phyloP scores from a whole-genome alignment of 2,329 filamentous ascomycete species.

The Taxawa tesnikishii region DNA sequence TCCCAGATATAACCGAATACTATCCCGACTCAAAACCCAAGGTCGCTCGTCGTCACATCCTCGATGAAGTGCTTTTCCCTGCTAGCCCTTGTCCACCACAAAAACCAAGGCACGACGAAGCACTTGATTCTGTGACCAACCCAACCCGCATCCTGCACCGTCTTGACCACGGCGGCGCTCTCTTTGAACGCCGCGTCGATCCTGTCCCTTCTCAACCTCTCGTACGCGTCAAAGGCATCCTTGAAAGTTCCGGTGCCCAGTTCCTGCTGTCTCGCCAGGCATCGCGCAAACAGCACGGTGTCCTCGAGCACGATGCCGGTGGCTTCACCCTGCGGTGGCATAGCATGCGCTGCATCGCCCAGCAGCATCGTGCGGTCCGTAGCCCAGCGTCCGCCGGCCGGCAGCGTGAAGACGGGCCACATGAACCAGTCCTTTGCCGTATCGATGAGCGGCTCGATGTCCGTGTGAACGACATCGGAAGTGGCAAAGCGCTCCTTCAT shows the following conservation, averaged over 20 bases:
- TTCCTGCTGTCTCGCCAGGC: slow-evolving; percentile 29
- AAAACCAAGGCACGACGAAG: slow-evolving; percentile 32
- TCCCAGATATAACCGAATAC: no score
- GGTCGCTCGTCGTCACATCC: slow-evolving; percentile 29
- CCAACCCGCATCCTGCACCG: slow-evolving; percentile 32
- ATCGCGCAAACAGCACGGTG: slow-evolving; percentile 35
- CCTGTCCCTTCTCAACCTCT: slow-evolving; percentile 29
- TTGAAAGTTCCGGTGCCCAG: slow-evolving; percentile 24
- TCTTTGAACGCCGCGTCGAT: slow-evolving; percentile 35
- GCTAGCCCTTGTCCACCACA: slow-evolving; percentile 29
- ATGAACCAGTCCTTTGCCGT: slow-evolving; percentile 30
- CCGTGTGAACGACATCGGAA: slow-evolving; percentile 23
- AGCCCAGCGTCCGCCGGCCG: slow-evolving; percentile 30
- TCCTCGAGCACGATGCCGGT: slow-evolving; percentile 42
- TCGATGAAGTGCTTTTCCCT: slow-evolving; percentile 32
- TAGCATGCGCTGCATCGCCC: slow-evolving; percentile 35
- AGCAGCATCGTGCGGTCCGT: slow-evolving; percentile 32
- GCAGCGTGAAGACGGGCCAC: slow-evolving; percentile 34
- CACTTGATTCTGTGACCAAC: slow-evolving; percentile 32
- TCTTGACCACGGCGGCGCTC: slow-evolving; percentile 31
- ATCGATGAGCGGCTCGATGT: slow-evolving; percentile 25
- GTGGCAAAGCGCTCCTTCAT: slow-evolving; percentile 28
- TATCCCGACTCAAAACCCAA: slow-evolving; percentile 19
- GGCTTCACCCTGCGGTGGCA: slow-evolving; percentile 39
- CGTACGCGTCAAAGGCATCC: slow-evolving; percentile 36